phyloP scores from a whole-genome alignment of 1,284 basidiomycete species.

The Ganoderma multipileum region DNA sequence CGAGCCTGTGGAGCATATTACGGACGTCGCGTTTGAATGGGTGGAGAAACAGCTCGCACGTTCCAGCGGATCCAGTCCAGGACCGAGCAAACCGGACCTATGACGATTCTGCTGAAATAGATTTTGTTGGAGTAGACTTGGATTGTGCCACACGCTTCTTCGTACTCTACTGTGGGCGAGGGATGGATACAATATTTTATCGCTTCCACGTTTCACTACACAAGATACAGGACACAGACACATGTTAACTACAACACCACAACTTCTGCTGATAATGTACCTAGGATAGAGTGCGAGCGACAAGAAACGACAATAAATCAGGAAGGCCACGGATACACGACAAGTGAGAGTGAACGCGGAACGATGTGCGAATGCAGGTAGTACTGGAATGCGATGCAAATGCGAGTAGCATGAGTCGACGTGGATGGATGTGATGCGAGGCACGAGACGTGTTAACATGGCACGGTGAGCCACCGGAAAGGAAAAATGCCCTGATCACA shows the following conservation, averaged over 20 bases:
- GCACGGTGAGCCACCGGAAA: conserved; percentile 23
- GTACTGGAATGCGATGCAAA: conserved; percentile 18
- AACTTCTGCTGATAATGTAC: conserved; percentile 25
- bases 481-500: conserved; percentile 35
- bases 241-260: conserved; percentile 19
- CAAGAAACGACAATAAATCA: conserved; percentile 1
- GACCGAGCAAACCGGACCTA: conserved; percentile 30
- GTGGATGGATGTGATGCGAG: conserved; percentile 22
- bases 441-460: conserved; percentile 15
- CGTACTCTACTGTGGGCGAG: not conserved
- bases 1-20: conserved; percentile 79
- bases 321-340: conserved; percentile 11
- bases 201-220: conserved; percentile 25
- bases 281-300: conserved; percentile 22
- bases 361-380: conserved; percentile 20
- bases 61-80: conserved; percentile 13
- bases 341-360: conserved; percentile 15
- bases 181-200: conserved; percentile 6
- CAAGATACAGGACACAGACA: conserved; percentile 18
- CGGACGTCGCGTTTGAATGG: conserved; percentile 73
- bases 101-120: conserved; percentile 16
- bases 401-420: conserved; percentile 20
- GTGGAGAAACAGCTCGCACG: conserved; percentile 49
- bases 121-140: not conserved
- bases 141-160: not conserved